Percentiles rank a stretch among this genome's conserved stretches.
These are phyloP conservation scores for Lichina pygmaea DNA, from an alignment of 495 filamentous ascomycete genomes.

Conservation along the genomic window DNA sequence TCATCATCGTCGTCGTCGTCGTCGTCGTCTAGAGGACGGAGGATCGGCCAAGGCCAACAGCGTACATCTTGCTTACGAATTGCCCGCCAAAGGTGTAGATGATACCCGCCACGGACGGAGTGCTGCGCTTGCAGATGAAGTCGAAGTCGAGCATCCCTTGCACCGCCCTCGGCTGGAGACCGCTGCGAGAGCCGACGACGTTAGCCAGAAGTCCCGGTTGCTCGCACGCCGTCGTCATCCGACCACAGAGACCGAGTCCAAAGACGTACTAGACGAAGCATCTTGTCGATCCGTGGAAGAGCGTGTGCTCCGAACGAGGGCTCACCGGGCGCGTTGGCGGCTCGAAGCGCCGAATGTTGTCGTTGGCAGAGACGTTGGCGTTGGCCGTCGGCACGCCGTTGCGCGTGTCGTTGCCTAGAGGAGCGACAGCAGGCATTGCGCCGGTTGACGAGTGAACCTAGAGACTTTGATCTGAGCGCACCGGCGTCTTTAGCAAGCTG, in stretches of 20 bases:
- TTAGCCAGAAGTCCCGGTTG: not conserved
- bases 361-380: slow-evolving; percentile 46
- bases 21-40: not conserved
- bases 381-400: not conserved
- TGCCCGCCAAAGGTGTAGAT: slow-evolving; percentile 99
- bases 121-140: slow-evolving; percentile 98
- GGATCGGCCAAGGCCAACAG: not conserved
- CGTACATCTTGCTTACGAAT: slow-evolving; percentile 98
- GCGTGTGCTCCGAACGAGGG: slow-evolving; percentile 54
- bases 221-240: not conserved
- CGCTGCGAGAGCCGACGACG: slow-evolving; percentile 17
- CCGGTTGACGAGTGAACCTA: slow-evolving; percentile 4
- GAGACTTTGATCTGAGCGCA: not conserved
- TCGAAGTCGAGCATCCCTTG: slow-evolving; percentile 99
- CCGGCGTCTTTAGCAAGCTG: too few species aligned
- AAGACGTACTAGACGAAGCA: slow-evolving; percentile 80
- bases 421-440: slow-evolving; percentile 20
- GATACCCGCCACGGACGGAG: slow-evolving; percentile 92
- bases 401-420: slow-evolving; percentile 9
- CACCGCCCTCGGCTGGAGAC: slow-evolving; percentile 88
- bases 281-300: slow-evolving; percentile 98
- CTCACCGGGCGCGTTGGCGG: slow-evolving; percentile 80
- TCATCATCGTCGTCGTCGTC: too few species aligned
- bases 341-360: slow-evolving; percentile 91
- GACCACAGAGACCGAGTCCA: not conserved